Evolutionary conservation across 768 basidiomycete species (phyloP), one percentile per base, ranked within the genome.

Genomic region (Panaeolus cyanescens): DNA sequence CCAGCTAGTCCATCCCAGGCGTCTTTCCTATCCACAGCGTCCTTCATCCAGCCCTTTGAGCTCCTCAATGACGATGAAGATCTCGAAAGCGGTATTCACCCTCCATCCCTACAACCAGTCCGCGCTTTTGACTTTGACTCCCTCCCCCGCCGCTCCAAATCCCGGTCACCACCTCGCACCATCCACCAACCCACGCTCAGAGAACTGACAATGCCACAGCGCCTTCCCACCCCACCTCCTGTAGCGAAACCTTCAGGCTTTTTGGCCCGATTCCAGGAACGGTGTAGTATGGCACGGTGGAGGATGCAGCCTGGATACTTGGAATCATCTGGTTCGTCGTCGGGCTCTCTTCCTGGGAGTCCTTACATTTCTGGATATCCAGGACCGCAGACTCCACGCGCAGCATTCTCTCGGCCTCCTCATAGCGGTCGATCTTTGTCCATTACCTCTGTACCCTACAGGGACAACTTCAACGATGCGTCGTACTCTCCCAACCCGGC

Each of bases 71-170:
- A 73, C 25, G 70, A 71, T 22, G 69, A 68, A 22, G 69, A 75
- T 37, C 72, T 74, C 13, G 65, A 70, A 53, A 71, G 72, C 22
- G 65, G 64, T n/a, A 62, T 71, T 5, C 70, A 72, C 12, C 57
- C 65, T 19, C 78, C 80, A 0, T 75, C 78, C 59, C 74, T 75
- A 36, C 82, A 81, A 62, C 66, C 68, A 5, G 66, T 83, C 5
- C 72, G 76, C 4, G 60, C 77, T 9, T 85, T 84, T 65, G 81
- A 85, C 62, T 85, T 86, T 56, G 83, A 85, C 58, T 72, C 78
- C 9, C 75, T 86, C 15, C 84, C 84, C 40, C 55, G 28, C 50
- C 56, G 42, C 34, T 42, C 22, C 32, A 57, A 56, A 56, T 53
- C 25, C 20, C 55, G 31, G n/a, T 61, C 28, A 56, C 39, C 42